Evolutionary conservation across 2,329 filamentous ascomycete genomes (phyloP), one percentile per base, ranked within the genome.

Genomic region (Amesomyces nigricolor): DNA sequence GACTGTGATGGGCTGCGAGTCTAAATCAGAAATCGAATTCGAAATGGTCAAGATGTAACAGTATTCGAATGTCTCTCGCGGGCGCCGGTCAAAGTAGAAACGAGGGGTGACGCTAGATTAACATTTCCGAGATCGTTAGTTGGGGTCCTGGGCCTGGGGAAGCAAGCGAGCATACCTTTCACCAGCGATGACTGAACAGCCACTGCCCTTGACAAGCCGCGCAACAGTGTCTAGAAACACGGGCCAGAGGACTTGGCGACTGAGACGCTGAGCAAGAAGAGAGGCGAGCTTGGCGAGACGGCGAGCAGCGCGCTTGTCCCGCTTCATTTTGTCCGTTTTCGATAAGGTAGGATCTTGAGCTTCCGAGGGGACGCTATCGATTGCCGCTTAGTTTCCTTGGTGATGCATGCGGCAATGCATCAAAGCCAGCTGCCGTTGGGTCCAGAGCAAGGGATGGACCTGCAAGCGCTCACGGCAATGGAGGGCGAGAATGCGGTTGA

Each of bases 391-490:
- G 3, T 38, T 14, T 3, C 3, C 17, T 13, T 29, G 49, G n/a
- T n/a, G 17, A 29, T 45, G 42, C 11, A 52, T 29, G 32, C 32
- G 32, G 22, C 50, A 52, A 11, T 16, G 37, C 9, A 52, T 19
- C 5, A 52, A 19, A 1, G 17, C 13, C 14, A 16, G 17, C 5
- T 52, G 50, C 19, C 35, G 42, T 13, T 52, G 17, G 22, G 32
- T 52, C 42, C 50, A 52, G 32, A 14, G 5, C 9, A 46, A n/a
- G 37, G 50, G 50, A 16, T 52, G 50, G 9, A 52, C 42, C 35
- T 46, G 14, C 35, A 52, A 10, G 8, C 42, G 42, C 8, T 52
- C 50, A 19, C 42, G 50, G 19, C 42, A 22, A 46, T 52, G 30
- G 19, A 39, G 50, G 1, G 50, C 30, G 42, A 22, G 8, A 22